Evolutionary conservation across 192 early-diverging fungal species (phyloP), one percentile per base, ranked within the genome.

Genomic region (Gonapodya sp.): DNA sequence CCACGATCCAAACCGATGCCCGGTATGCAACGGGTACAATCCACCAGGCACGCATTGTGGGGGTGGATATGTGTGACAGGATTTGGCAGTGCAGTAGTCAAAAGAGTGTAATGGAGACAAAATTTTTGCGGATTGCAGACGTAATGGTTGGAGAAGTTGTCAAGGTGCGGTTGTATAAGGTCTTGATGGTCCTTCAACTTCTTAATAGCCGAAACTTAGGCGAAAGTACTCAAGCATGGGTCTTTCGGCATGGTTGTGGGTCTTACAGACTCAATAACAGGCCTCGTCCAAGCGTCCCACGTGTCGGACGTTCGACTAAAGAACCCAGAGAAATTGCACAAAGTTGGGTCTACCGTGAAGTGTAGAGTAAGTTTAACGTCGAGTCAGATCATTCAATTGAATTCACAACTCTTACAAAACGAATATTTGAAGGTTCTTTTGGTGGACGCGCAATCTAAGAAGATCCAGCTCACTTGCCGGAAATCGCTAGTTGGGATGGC

Each of bases 21-120:
- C 46, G 46, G 33, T 95, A 87, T 82, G 85, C 82, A n/a, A 36
- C 93, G 0, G 96, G 91, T 64, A 91, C 89, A 18, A 83, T 79
- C 18, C 96, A 98, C 82, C 88, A 89, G 34, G 95, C 86, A 73
- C 90, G 96, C 79, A 92, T 98, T 1, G 82, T 96, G 35, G 92
- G 91, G 16, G 94, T 93, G 82, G 93, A 95, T 72, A 87, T 91
- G 73, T 89, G 93, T 2, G 94, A 94, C 81, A 90, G 90, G 32
- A 37, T 96, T 0, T 83, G 94, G n/a, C 88, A 89, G 35, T 83
- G 96, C 35, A 92, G 93, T 36, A 87, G 96, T 33, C 88, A 95
- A 82, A 83, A 87, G 24, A 90, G 89, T 33, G 85, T 94, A 1
- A 81, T 98, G 30, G 86, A 90, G 31, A 89, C 94, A 80, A 82